Base-by-base conservation (phyloP, 2,329 filamentous ascomycete genomes). In the Truncatella angustata region DNA sequence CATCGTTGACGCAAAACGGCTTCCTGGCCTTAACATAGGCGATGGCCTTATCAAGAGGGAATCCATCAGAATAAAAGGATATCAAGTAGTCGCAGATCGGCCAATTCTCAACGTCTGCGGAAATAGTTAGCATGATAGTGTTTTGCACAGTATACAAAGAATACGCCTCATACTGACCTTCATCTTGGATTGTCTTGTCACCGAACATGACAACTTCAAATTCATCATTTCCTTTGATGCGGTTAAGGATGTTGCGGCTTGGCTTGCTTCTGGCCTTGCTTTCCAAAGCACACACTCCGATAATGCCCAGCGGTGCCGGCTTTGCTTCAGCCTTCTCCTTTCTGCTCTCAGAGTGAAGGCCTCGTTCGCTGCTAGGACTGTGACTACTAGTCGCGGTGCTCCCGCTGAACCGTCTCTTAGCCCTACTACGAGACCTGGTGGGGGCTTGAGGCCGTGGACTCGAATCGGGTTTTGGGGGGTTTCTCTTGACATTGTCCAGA, bases 171-270 rank as follows among this genome's bases (percentile, higher is more conserved):
- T n/a, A n/a, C 77, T 60, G 61, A 83, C 82, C 81, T 81, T 99
- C 94, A 65, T 99, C 94, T 32, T 99, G 78, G 60, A 99, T 99
- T 39, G 97, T 93, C 73, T 99, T 99, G 75, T 99, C 94, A 44
- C 94, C 95, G 74, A 99, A 99, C 11, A 99, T 93, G 56, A 96
- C 87, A 21, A 97, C 92, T 63, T 99, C 93, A 64, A 99, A 97
- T 62, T 97, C 93, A 46, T 87, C 84, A 59, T 95, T 92, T 30
- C 89, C 85, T 58, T 97, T 93, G 18, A 99, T 79, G 47, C 92
- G 85, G 65, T 96, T 97, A 54, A 99, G 75, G 60, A 99, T 99
- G 65, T 96, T 97, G 59, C 95, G 83, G 66, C 93, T 97, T 1
- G 94, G 94, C 71, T 97, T 97, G 77, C 92, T 97, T 63, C 94